Evolutionary conservation across 1,284 basidiomycete species (phyloP).

Genomic region (Apiotrichum gracile): DNA sequence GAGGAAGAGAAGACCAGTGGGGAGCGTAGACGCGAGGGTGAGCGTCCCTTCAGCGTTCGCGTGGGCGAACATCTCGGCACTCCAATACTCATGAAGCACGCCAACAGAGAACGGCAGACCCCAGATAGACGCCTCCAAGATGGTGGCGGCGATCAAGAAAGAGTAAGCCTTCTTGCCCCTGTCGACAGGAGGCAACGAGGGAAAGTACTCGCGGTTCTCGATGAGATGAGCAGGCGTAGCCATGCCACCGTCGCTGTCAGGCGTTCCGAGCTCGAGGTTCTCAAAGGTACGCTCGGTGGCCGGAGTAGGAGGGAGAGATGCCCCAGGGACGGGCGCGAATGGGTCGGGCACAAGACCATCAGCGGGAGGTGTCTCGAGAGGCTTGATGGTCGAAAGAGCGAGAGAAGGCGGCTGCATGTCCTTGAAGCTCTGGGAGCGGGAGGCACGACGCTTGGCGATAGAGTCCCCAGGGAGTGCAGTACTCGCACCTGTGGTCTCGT

Average conservation of each 20-base stretch:
- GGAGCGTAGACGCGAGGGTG: conserved; percentile 41
- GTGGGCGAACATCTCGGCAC: conserved; percentile 25
- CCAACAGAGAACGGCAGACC: conserved; percentile 44
- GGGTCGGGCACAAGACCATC: background rate
- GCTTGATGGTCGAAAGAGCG: background rate
- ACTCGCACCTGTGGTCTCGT: background rate
- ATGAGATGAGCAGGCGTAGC: background rate
- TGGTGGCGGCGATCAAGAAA: conserved; percentile 37
- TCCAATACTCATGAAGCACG: conserved; percentile 42
- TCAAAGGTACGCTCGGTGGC: background rate
- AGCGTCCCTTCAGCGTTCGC: conserved; percentile 12
- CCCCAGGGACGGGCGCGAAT: background rate
- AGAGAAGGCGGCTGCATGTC: background rate
- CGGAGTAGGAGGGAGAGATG: background rate
- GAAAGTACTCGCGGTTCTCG: conserved; percentile 25
- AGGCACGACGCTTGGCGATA: background rate
- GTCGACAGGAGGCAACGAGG: conserved; percentile 36
- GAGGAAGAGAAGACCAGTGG: conserved; percentile 43
- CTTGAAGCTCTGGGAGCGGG: conserved; percentile 1
- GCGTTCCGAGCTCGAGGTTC: background rate
- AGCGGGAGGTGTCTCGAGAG: background rate
- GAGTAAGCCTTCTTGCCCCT: conserved; percentile 36
- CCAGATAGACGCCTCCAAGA: conserved; percentile 39
- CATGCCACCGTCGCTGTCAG: background rate
- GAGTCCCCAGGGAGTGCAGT: background rate